Conservation (phyloP, 352 stramenopile genomes). For the Pythium brassicae region DNA sequence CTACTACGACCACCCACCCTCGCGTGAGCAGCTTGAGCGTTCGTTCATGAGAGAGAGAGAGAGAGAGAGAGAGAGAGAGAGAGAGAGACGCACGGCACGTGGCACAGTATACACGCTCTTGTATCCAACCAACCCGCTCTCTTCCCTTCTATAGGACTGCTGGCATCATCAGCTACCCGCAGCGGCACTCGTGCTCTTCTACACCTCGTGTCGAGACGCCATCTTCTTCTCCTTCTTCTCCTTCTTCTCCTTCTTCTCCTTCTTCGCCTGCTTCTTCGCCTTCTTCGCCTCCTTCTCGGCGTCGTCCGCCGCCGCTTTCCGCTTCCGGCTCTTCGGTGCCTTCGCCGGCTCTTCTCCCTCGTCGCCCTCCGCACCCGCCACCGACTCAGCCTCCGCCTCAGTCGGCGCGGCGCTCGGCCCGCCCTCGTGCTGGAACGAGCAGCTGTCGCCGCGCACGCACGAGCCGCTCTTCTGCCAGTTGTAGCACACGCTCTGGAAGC, state of each 20-base stretch:
- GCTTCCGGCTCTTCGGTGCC: conserved; percentile 9
- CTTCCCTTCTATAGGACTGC: too few species aligned
- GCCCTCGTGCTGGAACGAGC: conserved; percentile 47
- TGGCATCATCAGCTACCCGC: too few species aligned
- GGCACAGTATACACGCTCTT: too few species aligned
- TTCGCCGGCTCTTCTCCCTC: conserved; percentile 21
- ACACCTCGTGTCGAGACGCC: too few species aligned
- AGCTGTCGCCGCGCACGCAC: conserved; percentile 37
- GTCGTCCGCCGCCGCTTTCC: conserved; percentile 10
- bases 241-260: conserved; percentile 26
- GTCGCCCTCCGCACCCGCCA: conserved; percentile 4
- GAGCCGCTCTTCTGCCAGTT: conserved; percentile 47
- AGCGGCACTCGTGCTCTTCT: background rate
- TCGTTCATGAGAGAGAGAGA: too few species aligned
- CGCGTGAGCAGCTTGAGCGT: too few species aligned
- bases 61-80: too few species aligned
- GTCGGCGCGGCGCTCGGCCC: background rate
- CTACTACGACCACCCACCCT: too few species aligned
- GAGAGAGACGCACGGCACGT: too few species aligned
- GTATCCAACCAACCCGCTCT: too few species aligned
- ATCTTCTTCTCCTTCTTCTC: conserved; percentile 13
- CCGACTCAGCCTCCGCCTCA: conserved; percentile 1
- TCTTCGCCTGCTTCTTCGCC: background rate
- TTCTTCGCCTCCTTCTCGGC: conserved; percentile 5
- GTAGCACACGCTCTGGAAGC: conserved; percentile 62